Evolutionary conservation across 2,329 filamentous ascomycete genomes (phyloP).

Genomic region (Exophiala dermatitidis): DNA sequence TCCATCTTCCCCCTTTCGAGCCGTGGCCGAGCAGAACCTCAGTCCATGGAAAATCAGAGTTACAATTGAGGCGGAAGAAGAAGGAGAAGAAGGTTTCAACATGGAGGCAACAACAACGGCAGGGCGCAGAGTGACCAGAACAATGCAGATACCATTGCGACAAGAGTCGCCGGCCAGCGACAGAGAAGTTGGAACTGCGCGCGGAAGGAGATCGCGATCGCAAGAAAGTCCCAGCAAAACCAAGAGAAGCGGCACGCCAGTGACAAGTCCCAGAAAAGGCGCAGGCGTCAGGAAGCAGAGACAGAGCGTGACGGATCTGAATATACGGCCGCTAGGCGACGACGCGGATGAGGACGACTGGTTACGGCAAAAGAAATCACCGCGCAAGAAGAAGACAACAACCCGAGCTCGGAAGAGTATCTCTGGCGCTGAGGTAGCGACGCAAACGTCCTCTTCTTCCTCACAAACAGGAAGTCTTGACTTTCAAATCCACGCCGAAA

Average conservation of each 20-base stretch:
- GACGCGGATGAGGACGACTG: constrained; percentile 26
- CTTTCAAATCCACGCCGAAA: constrained; percentile 15
- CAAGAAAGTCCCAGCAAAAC: constrained; percentile 5
- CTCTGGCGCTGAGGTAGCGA: background rate
- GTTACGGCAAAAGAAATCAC: constrained; percentile 19
- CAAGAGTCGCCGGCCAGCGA: constrained; percentile 15
- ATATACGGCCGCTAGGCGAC: constrained; percentile 24
- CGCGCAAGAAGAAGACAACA: constrained; percentile 16
- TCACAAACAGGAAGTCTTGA: background rate
- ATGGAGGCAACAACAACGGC: constrained; percentile 26
- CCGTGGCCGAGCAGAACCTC: constrained; percentile 30
- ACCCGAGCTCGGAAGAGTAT: constrained; percentile 7
- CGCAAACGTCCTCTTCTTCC: background rate
- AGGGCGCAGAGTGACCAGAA: constrained; percentile 28
- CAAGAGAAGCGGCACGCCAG: constrained; percentile 21
- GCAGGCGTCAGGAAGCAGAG: constrained; percentile 11
- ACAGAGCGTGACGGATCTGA: constrained; percentile 26
- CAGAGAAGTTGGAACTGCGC: background rate
- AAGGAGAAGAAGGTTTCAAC: constrained; percentile 39
- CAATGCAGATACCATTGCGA: constrained; percentile 39
- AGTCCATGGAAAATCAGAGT: constrained; percentile 45
- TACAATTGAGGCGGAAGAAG: constrained; percentile 41
- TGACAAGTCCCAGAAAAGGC: constrained; percentile 4
- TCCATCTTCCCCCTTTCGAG: constrained; percentile 12
- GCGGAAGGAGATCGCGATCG: constrained; percentile 7